Percentiles rank a stretch among this genome's conserved stretches.
Conservation (phyloP, 2,329 filamentous ascomycete genomes). For the Penicillium sp. region DNA sequence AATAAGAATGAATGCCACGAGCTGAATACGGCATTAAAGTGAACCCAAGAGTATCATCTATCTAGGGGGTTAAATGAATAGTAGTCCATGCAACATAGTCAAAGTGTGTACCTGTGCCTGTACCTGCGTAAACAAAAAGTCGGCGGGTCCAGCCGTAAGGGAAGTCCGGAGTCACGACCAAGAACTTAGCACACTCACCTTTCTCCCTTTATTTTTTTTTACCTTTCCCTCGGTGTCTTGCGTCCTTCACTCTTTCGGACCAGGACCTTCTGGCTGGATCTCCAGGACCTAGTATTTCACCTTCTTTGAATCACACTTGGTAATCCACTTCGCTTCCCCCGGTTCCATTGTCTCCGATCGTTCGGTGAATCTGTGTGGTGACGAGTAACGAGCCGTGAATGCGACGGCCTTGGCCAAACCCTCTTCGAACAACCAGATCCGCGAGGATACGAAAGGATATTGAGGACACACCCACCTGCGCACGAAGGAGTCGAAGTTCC, state of each 20-base stretch:
- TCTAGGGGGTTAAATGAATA: background rate
- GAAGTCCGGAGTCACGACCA: slow-evolving; percentile 16
- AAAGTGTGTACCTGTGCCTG: background rate
- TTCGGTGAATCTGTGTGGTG: slow-evolving; percentile 4
- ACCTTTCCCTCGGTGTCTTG: slow-evolving; percentile 21
- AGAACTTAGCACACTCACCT: slow-evolving; percentile 9
- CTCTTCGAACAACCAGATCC: background rate
- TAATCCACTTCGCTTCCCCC: slow-evolving; percentile 1
- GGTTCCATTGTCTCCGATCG: slow-evolving; percentile 16
- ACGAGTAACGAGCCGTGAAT: background rate
- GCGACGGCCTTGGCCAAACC: background rate
- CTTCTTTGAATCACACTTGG: background rate
- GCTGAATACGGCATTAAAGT: background rate
- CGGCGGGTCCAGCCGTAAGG: slow-evolving; percentile 20
- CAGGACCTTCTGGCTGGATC: slow-evolving; percentile 3
- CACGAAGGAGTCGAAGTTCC: slow-evolving; percentile 7
- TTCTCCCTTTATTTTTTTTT: slow-evolving; percentile 21
- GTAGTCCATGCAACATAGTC: background rate
- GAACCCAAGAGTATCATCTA: background rate
- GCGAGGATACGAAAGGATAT: background rate
- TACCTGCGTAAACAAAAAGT: background rate
- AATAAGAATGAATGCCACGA: background rate
- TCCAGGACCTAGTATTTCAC: background rate
- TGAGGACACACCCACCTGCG: background rate
- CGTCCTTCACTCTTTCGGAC: slow-evolving; percentile 32